These are phyloP conservation scores for Theileria orientalis DNA, from an alignment of 169 alveolate genomes.

Conservation along the genomic window DNA sequence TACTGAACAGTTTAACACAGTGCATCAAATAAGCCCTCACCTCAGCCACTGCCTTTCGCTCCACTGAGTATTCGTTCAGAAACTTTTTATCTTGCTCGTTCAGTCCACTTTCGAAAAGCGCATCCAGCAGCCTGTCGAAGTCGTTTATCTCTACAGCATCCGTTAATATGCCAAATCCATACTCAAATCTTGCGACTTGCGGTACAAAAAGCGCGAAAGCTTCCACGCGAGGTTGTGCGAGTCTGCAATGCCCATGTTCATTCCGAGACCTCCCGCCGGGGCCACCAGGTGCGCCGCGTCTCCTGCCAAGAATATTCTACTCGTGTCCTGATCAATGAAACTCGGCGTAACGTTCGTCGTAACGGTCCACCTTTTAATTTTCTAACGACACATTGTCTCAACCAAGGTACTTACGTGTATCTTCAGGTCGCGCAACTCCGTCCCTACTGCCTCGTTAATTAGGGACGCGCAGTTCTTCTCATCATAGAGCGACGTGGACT, in stretches of 20 bases:
- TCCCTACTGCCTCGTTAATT: slow-evolving; percentile 68
- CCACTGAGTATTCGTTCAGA: slow-evolving; percentile 22
- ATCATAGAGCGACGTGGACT: slow-evolving; percentile 29
- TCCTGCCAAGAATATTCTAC: slow-evolving; percentile 81
- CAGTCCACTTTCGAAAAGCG: not conserved
- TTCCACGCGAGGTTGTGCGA: slow-evolving; percentile 63
- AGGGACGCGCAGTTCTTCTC: slow-evolving; percentile 49
- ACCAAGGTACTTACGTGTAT: slow-evolving; percentile 49
- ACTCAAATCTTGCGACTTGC: not conserved
- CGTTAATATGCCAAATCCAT: not conserved
- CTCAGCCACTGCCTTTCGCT: slow-evolving; percentile 59
- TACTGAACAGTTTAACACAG: slow-evolving; percentile 1
- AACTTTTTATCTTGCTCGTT: slow-evolving; percentile 25
- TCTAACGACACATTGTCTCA: slow-evolving; percentile 1
- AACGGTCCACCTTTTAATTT: slow-evolving; percentile 76
- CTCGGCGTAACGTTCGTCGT: slow-evolving; percentile 79
- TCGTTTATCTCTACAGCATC: not conserved
- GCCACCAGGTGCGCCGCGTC: slow-evolving; percentile 92
- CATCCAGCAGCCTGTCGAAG: not conserved
- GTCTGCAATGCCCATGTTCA: slow-evolving; percentile 91
- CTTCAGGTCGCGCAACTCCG: slow-evolving; percentile 58
- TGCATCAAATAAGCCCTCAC: not conserved
- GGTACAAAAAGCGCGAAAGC: slow-evolving; percentile 28
- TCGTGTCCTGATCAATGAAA: slow-evolving; percentile 63
- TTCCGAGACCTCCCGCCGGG: slow-evolving; percentile 93